Evolutionary conservation across 1,139 yeast genomes (phyloP).

Genomic region (Pichia sp.): DNA sequence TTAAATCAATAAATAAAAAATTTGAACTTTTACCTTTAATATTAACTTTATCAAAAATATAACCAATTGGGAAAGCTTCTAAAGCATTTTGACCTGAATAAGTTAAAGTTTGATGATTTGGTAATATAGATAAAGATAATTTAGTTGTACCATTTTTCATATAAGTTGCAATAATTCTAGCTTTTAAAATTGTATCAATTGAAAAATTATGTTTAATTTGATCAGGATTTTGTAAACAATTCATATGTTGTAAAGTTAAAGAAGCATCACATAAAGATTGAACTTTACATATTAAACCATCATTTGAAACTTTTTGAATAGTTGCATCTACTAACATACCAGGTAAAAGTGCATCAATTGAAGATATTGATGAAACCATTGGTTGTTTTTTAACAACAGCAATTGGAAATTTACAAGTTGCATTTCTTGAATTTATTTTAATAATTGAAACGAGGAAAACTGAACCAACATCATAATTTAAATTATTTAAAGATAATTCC

Average conservation of each 20-base stretch:
- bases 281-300: slow-evolving; percentile 57
- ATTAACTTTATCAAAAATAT: slow-evolving; percentile 52
- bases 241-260: slow-evolving; percentile 54
- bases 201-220: slow-evolving; percentile 57
- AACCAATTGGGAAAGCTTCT: slow-evolving; percentile 76
- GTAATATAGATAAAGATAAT: slow-evolving; percentile 57
- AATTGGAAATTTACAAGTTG: slow-evolving; percentile 47
- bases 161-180: slow-evolving; percentile 63
- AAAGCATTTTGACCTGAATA: slow-evolving; percentile 34
- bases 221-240: slow-evolving; percentile 40
- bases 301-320: slow-evolving; percentile 50
- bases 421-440: slow-evolving; percentile 50
- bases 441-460: slow-evolving; percentile 49
- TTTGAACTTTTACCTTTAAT: slow-evolving; percentile 53
- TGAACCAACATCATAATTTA: slow-evolving; percentile 31
- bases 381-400: slow-evolving; percentile 36
- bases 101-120: slow-evolving; percentile 41
- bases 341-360: slow-evolving; percentile 76
- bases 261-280: slow-evolving; percentile 75
- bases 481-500: slow-evolving; percentile 37
- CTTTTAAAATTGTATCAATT: slow-evolving; percentile 59
- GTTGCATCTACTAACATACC: slow-evolving; percentile 77
- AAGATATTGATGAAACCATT: slow-evolving; percentile 49
- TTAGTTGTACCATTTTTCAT: slow-evolving; percentile 52
- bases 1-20: slow-evolving; percentile 53